A percentile compares a stretch with the other conserved stretches of the same genome.
Evolutionary conservation across 2,329 filamentous ascomycete genomes (phyloP).

Genomic region (Pseudogymnoascus destructans): DNA sequence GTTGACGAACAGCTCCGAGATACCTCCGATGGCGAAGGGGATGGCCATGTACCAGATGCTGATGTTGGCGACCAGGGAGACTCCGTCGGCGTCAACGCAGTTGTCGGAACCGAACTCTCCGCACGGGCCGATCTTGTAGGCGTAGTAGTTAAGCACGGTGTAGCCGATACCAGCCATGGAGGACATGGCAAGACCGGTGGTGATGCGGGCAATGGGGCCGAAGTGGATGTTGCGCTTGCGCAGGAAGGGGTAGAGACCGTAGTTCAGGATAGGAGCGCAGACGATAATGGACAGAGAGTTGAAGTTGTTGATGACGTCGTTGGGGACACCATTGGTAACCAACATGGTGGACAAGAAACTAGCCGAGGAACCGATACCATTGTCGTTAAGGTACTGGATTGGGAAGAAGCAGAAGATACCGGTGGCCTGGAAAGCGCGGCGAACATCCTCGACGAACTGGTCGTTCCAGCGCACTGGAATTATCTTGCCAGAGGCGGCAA

Average conservation of each 20-base stretch:
- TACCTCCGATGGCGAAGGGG: constrained; percentile 36
- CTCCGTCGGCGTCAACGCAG: constrained; percentile 17
- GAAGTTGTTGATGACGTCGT: constrained; percentile 65
- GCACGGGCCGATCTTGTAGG: constrained; percentile 50
- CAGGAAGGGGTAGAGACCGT: constrained; percentile 53
- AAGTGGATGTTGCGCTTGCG: constrained; percentile 50
- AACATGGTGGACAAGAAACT: constrained; percentile 45
- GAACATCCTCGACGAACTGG: constrained; percentile 66
- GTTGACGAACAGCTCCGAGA: constrained; percentile 40
- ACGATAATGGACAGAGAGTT: constrained; percentile 64
- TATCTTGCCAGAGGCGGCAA: constrained; percentile 42
- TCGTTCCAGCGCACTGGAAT: constrained; percentile 70
- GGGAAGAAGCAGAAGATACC: constrained; percentile 48
- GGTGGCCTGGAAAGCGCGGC: constrained; percentile 55
- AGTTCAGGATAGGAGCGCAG: constrained; percentile 58
- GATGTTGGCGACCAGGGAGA: constrained; percentile 26
- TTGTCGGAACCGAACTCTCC: constrained; percentile 30
- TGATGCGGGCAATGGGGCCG: constrained; percentile 63
- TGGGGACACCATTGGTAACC: constrained; percentile 57
- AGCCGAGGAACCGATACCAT: constrained; percentile 36
- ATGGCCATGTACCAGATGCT: constrained; percentile 46
- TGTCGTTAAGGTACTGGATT: constrained; percentile 27
- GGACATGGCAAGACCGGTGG: constrained; percentile 53
- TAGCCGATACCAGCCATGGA: constrained; percentile 44
- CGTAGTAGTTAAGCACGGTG: constrained; percentile 44